phyloP scores from a whole-genome alignment of 768 basidiomycete genomes.

The Sutorius australiensis region DNA sequence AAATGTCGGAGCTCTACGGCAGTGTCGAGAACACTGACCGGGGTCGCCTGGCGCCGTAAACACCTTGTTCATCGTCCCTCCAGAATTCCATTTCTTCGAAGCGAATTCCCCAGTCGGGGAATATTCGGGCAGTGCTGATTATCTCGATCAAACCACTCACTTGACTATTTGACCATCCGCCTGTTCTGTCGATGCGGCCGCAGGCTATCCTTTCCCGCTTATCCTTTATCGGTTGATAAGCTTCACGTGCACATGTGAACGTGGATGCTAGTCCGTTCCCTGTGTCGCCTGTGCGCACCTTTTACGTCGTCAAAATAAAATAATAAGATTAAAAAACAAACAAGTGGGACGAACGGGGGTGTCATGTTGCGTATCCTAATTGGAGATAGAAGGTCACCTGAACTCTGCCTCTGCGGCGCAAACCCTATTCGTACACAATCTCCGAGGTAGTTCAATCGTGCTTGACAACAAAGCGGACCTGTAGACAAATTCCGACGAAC shows the following conservation, averaged over 20 bases:
- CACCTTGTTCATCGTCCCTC: neutral
- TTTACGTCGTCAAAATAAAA: constrained; percentile 24
- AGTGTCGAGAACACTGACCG: constrained; percentile 16
- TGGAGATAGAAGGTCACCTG: constrained; percentile 21
- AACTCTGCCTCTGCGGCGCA: constrained; percentile 18
- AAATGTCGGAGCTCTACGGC: constrained; percentile 14
- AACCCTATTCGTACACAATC: constrained; percentile 23
- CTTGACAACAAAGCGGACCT: constrained; percentile 18
- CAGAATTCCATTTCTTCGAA: constrained; percentile 22
- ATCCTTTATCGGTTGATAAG: constrained; percentile 4
- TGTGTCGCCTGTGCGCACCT: neutral
- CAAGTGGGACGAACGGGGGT: constrained; percentile 3
- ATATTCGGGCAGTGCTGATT: constrained; percentile 4
- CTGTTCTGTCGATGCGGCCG: neutral
- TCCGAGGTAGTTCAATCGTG: constrained; percentile 23
- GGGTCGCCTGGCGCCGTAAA: neutral
- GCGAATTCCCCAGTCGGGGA: neutral
- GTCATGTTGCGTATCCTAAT: constrained; percentile 15
- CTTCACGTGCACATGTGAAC: neutral
- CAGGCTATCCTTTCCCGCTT: constrained; percentile 1
- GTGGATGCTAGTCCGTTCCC: neutral
- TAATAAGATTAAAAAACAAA: neutral
- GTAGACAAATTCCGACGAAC: constrained; percentile 19
- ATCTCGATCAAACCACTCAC: constrained; percentile 1
- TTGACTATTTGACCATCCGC: neutral